Evolutionary conservation across 73 alveolate species (phyloP).

Genomic region (Paramecium octaurelia): DNA sequence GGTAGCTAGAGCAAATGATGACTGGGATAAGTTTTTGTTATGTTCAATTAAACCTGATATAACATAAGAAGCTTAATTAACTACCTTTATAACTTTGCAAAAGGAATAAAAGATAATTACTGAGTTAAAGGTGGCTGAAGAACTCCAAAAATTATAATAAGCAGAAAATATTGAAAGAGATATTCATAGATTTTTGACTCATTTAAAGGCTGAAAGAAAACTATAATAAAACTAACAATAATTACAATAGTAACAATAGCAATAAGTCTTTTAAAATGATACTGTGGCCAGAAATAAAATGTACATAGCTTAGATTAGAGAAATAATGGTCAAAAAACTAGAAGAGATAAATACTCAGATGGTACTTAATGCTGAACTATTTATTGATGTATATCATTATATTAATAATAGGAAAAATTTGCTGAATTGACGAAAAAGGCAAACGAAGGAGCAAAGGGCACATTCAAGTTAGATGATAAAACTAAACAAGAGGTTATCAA

Average conservation of each 20-base stretch:
- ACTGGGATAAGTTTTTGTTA: conserved; percentile 68
- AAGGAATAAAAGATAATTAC: conserved; percentile 55
- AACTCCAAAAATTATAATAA: not conserved
- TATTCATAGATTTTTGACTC: not conserved
- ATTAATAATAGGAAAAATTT: not conserved
- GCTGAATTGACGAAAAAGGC: not conserved
- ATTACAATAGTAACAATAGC: not conserved
- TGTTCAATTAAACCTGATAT: conserved; percentile 81
- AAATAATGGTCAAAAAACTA: not conserved
- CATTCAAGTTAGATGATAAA: conserved; percentile 35
- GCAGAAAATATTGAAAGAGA: not conserved
- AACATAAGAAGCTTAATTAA: conserved; percentile 65
- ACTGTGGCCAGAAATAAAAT: not conserved
- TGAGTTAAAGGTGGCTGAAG: conserved; percentile 48
- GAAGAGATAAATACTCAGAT: not conserved
- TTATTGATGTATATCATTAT: conserved; percentile 21
- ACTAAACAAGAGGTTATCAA: conserved; percentile 27
- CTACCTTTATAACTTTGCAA: conserved; percentile 73
- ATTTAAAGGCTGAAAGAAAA: conserved; percentile 42
- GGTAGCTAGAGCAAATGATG: conserved; percentile 21
- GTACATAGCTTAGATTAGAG: not conserved
- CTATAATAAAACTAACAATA: not conserved
- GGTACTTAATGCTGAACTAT: conserved; percentile 64
- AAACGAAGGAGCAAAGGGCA: conserved; percentile 57
- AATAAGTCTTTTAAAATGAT: conserved; percentile 59